Evolutionary conservation across 352 stramenopile species (phyloP), one percentile per base, ranked within the genome.

Genomic region (Phytophthora cajani): DNA sequence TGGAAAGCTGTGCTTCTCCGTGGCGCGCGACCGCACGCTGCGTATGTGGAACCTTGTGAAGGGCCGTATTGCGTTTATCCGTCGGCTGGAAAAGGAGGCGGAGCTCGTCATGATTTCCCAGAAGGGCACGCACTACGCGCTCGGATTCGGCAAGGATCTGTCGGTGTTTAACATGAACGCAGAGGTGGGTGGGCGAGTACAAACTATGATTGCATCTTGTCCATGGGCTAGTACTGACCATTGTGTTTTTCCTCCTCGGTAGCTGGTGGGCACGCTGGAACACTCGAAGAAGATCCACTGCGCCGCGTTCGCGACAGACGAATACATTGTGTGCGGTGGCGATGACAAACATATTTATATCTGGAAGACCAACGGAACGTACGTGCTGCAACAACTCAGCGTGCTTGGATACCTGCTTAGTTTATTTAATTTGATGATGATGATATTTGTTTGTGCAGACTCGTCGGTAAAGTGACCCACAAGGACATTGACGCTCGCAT

Each of bases 41-140:
- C 87, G 89, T 42, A 93, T 97, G 85, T 97, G 91, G 91, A 96
- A 97, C 75, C 69, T 97, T 2, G 86, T 97, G 30, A 96, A 96
- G 53, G 91, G 91, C 21, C 88, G 90, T 49, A 93, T 91, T n/a
- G 87, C 87, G 11, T 96, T 91, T 74, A 96, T 96, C 62, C 86
- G 88, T 32, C 86, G 89, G 21, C 75, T 97, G 2, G 90, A 96
- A 62, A 90, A 93, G 51, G 87, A 96, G 64, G 85, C 90, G 10
- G 78, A 84, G 27, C 63, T 90, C 19, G 87, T 95, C 27, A 81
- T 89, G 62, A 89, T 94, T 62, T 95, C 87, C 23, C 83, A 89
- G 46, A 87, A 86, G 19, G 89, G 89, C 36, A 78, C 81, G 12
- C 82, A 87, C 55, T 96, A 94, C 58, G 79, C 76, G 12, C 74